Percentiles rank a stretch among this genome's conserved stretches.
phyloP scores from a whole-genome alignment of 352 stramenopile genomes.

The Phytophthora citrophthora region DNA sequence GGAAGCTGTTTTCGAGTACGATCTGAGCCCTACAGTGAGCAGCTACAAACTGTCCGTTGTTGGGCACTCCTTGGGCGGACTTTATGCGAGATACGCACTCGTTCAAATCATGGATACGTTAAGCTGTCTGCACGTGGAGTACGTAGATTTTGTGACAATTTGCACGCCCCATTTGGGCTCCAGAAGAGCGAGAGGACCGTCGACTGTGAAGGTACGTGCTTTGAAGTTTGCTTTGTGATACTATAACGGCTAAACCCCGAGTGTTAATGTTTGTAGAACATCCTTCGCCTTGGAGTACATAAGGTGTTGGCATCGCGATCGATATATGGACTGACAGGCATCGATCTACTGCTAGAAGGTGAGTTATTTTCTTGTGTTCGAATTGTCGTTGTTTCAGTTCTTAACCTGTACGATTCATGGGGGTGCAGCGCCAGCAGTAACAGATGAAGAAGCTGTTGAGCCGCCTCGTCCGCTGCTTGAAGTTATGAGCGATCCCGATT shows the following conservation, averaged over 20 bases:
- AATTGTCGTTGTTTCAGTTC: neutral
- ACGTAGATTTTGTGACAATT: constrained; percentile 80
- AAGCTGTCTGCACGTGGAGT: constrained; percentile 65
- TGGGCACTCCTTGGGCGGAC: constrained; percentile 75
- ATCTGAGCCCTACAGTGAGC: constrained; percentile 53
- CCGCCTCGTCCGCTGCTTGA: constrained; percentile 53
- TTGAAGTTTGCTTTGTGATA: neutral
- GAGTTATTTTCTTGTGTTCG: constrained; percentile 13
- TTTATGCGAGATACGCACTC: constrained; percentile 78
- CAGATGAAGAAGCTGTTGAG: constrained; percentile 8
- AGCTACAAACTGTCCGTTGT: constrained; percentile 77
- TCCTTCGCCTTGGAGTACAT: constrained; percentile 76
- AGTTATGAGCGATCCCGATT: constrained; percentile 68
- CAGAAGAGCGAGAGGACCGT: constrained; percentile 62
- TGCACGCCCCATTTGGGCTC: constrained; percentile 84
- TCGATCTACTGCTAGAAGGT: constrained; percentile 72
- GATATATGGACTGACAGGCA: constrained; percentile 77
- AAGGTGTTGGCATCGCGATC: constrained; percentile 64
- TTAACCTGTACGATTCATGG: constrained; percentile 4
- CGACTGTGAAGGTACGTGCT: constrained; percentile 65
- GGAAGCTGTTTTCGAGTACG: constrained; percentile 60
- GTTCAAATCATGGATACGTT: constrained; percentile 61
- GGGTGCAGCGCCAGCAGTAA: constrained; percentile 20
- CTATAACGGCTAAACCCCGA: constrained; percentile 8
- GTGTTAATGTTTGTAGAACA: constrained; percentile 46